Percentiles rank a stretch among this genome's conserved stretches.
These are phyloP conservation scores for Solanum corneliomulleri DNA, from an alignment of 257 asterid genomes.

Conservation along the genomic window DNA sequence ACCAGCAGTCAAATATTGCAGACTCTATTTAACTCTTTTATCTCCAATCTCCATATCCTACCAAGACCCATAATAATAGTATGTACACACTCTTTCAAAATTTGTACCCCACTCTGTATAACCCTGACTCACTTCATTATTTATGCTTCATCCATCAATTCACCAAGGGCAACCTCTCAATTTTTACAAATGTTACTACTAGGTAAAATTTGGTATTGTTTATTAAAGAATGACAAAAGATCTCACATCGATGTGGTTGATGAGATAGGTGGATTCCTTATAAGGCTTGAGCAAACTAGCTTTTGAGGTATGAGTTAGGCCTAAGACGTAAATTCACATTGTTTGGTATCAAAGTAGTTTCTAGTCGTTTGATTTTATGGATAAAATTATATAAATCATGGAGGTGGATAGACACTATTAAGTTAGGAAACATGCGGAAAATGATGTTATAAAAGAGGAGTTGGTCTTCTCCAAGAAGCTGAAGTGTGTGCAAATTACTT, in stretches of 20 bases:
- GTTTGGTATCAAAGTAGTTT: too few relatives aligned
- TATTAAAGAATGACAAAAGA: too few relatives aligned
- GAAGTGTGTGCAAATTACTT: background rate
- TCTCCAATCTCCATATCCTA: background rate
- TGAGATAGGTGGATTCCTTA: too few relatives aligned
- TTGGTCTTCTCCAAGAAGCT: background rate
- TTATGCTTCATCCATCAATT: background rate
- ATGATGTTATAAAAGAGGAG: background rate
- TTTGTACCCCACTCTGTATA: background rate
- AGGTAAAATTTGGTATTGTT: background rate
- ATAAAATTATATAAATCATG: background rate
- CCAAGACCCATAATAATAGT: background rate
- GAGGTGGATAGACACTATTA: background rate
- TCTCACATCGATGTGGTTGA: too few relatives aligned
- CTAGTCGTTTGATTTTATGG: background rate
- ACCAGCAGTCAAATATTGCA: conserved; percentile 6
- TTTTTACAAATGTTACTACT: background rate
- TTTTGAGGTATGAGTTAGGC: too few relatives aligned
- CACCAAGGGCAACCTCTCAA: background rate
- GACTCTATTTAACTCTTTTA: background rate
- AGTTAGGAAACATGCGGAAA: background rate
- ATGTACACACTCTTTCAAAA: background rate
- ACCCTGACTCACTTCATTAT: background rate
- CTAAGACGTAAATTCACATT: too few relatives aligned
- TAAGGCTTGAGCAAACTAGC: too few relatives aligned